Base-by-base conservation (phyloP, 371 early-diverging fungal species). In the Dichotomocladium elegans region DNA sequence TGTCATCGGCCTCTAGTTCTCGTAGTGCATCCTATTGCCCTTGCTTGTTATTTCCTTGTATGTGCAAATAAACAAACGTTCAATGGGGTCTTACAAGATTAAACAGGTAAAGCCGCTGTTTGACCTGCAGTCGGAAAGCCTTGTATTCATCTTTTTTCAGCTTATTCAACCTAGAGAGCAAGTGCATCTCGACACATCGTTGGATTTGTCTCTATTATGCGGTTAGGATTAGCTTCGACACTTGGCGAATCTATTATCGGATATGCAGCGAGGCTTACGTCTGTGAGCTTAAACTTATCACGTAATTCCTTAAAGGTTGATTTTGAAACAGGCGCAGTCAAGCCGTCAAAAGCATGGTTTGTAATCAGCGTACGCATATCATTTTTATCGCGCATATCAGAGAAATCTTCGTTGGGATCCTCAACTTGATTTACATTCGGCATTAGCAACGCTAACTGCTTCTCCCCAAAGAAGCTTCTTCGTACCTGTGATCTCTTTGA, bases 331-430 rank as follows among this genome's bases (percentile, higher is more conserved):
- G 92, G 91, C 8, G 83, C 79, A 22, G 65, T 53, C 8, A 91
- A 43, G 3, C 72, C 77, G 30, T 80, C 77, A 46, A 91, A 83
- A 3, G 82, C 86, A 3, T 74, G 60, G n/a, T 75, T 67, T 4
- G 70, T 63, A 4, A 79, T 54, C 49, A 96, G 61, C 25, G 68
- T 68, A 31, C 79, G 77, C 68, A 93, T 63, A 57, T 96, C 96
- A 57, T 83, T 83, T 57, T 82, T 78, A 53, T 95, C 95, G 6
- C 97, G 79, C 76, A 96, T 64, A 59, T 89, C 91, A 44, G 80
- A 78, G 60, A 95, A 94, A 3, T 77, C 81, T 50, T 95, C 94
- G 57, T 89, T 94, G 6, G 95, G 94, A 60, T 95, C 94, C 60
- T 96, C 97, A 26, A 96, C 96, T 75, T 64, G 45, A 42, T 17